A percentile compares a stretch with the other conserved stretches of the same genome.
Evolutionary conservation across 1,139 yeast species (phyloP).

Genomic region (Yamadazyma taylorii): DNA sequence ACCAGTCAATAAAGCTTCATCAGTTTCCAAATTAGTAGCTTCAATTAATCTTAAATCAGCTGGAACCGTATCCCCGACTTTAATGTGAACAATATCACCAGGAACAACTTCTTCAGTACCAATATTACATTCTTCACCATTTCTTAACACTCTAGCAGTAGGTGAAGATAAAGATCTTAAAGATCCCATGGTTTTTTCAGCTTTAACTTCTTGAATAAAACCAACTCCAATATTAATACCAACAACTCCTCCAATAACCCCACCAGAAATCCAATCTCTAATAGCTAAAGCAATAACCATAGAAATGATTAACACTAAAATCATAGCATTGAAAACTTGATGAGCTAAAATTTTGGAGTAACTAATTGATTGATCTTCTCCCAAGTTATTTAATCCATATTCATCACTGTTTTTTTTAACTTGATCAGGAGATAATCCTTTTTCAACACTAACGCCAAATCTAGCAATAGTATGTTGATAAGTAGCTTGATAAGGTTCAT

Average conservation of each 20-base stretch:
- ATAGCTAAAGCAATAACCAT: constrained; percentile 80
- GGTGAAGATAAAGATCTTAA: constrained; percentile 70
- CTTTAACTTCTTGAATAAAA: constrained; percentile 67
- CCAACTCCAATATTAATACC: constrained; percentile 68
- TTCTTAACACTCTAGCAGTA: constrained; percentile 66
- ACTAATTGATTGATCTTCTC: constrained; percentile 62
- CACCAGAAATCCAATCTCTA: constrained; percentile 80
- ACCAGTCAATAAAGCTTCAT: constrained; percentile 79
- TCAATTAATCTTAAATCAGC: constrained; percentile 70
- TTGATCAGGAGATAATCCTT: constrained; percentile 48
- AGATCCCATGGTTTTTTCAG: constrained; percentile 82
- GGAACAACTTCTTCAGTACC: constrained; percentile 74
- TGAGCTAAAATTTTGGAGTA: constrained; percentile 58
- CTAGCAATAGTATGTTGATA: constrained; percentile 32
- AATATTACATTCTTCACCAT: constrained; percentile 58
- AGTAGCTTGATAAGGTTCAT: constrained; percentile 33
- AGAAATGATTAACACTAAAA: constrained; percentile 70
- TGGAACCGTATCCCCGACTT: constrained; percentile 78
- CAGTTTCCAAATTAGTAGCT: constrained; percentile 70
- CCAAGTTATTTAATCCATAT: constrained; percentile 63
- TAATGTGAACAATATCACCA: constrained; percentile 67
- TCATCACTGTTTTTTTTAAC: constrained; percentile 25
- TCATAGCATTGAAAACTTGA: constrained; percentile 81
- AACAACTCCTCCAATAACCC: constrained; percentile 75
- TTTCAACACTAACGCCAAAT: constrained; percentile 40